A percentile compares a stretch with the other conserved stretches of the same genome.
Conservation (phyloP, 176 grass and related monocot species). For the Carex kokanica region DNA sequence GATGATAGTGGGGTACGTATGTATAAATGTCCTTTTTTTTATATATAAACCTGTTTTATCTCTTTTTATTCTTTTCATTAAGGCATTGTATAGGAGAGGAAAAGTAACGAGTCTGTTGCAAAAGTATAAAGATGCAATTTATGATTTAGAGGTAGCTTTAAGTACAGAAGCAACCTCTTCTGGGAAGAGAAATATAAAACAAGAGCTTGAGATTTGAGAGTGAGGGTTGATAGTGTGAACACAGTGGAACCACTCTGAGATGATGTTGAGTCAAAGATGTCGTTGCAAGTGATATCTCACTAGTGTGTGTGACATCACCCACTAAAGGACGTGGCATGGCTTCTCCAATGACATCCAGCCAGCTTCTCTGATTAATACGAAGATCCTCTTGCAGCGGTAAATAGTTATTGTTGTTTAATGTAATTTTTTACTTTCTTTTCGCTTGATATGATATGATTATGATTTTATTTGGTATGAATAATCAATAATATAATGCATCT, state of each 20-base stretch:
- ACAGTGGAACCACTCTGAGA: constrained; percentile 27
- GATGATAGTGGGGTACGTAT: not conserved
- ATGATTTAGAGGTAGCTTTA: constrained; percentile 77
- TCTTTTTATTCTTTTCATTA: constrained; percentile 33
- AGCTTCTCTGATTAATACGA: constrained; percentile 74
- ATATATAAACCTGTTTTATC: not conserved
- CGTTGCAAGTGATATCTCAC: constrained; percentile 28
- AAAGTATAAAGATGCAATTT: constrained; percentile 53
- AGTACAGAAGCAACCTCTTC: constrained; percentile 53
- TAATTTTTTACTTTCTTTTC: not conserved
- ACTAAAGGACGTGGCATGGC: constrained; percentile 76
- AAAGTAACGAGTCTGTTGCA: constrained; percentile 61
- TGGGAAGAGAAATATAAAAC: constrained; percentile 63
- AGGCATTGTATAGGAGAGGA: constrained; percentile 92
- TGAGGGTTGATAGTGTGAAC: constrained; percentile 16
- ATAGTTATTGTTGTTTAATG: not conserved
- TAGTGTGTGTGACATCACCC: constrained; percentile 54
- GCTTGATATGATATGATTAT: not conserved
- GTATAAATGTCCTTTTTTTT: not conserved
- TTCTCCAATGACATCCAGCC: constrained; percentile 59
- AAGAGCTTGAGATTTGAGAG: constrained; percentile 46
- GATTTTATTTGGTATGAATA: not conserved
- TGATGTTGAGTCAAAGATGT: constrained; percentile 33
- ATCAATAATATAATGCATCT: not conserved
- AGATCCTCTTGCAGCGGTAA: constrained; percentile 81